phyloP scores from a whole-genome alignment of 192 early-diverging fungal genomes.

The Neocallimastix lanati region DNA sequence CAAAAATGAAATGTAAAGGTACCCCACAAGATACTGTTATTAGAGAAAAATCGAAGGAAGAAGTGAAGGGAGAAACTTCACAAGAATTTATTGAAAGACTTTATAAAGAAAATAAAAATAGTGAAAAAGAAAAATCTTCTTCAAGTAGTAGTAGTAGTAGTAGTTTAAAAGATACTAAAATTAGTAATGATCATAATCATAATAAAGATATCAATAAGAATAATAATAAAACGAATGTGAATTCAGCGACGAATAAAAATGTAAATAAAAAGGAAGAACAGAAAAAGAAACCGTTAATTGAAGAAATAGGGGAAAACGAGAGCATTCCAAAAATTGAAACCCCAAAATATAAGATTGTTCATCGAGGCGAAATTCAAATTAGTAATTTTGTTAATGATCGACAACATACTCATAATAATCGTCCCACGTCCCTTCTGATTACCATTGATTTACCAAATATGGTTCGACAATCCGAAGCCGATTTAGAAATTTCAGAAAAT shows the following conservation, averaged over 20 bases:
- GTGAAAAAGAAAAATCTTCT: not conserved
- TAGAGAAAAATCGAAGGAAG: constrained; percentile 6
- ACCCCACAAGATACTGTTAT: constrained; percentile 17
- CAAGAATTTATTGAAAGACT: constrained; percentile 15
- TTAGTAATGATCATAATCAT: no score
- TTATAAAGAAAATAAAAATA: constrained; percentile 1
- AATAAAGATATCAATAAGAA: not conserved
- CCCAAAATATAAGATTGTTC: constrained; percentile 16
- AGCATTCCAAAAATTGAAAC: constrained; percentile 1
- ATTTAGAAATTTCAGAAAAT: constrained; percentile 9
- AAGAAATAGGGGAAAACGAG: not conserved
- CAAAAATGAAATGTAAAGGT: constrained; percentile 23
- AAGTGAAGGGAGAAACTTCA: constrained; percentile 10
- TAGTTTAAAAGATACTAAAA: no score
- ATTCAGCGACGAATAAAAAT: no score
- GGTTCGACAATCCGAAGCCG: constrained; percentile 9
- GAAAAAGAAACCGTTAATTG: not conserved
- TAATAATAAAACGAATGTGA: not conserved
- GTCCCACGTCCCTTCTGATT: constrained; percentile 23
- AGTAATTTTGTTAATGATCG: constrained; percentile 13
- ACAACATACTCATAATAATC: constrained; percentile 7
- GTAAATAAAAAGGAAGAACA: not conserved
- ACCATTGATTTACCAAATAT: constrained; percentile 17
- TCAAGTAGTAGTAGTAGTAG: not conserved
- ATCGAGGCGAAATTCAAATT: constrained; percentile 11